Evolutionary conservation across 163 green algal species (phyloP).

Genomic region (Trebouxiophyceae sp.): DNA sequence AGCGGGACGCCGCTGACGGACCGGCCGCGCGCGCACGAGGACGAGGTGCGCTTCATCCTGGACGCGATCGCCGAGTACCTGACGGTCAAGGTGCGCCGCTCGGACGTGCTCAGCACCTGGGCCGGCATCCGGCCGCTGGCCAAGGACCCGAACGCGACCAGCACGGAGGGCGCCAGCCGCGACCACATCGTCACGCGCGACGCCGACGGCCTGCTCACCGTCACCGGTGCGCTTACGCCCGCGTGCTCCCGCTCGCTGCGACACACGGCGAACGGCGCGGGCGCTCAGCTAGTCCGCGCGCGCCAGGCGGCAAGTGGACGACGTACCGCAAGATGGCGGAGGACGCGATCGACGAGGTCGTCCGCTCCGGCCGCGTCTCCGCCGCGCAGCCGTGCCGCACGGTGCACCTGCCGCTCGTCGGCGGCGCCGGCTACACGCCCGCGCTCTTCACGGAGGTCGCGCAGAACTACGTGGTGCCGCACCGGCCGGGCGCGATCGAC

Average conservation of each 20-base stretch:
- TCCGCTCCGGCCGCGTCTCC: background rate
- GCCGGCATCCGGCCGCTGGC: slow-evolving; percentile 89
- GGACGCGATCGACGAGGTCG: slow-evolving; percentile 63
- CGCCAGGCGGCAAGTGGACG: slow-evolving; percentile 96
- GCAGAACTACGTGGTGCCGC: slow-evolving; percentile 65
- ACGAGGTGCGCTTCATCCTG: slow-evolving; percentile 95
- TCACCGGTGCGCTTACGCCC: slow-evolving; percentile 30
- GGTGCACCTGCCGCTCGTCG: slow-evolving; percentile 48
- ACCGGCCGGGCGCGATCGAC: slow-evolving; percentile 60
- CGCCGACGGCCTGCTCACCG: slow-evolving; percentile 78
- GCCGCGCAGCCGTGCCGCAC: slow-evolving; percentile 32
- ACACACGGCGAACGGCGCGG: too few species aligned
- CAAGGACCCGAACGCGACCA: slow-evolving; percentile 55
- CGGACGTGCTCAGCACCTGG: slow-evolving; percentile 88
- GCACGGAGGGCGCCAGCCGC: slow-evolving; percentile 45
- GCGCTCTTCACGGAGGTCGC: slow-evolving; percentile 66
- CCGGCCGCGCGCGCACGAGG: slow-evolving; percentile 57
- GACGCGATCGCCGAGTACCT: slow-evolving; percentile 84
- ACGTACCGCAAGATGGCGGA: slow-evolving; percentile 94
- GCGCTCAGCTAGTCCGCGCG: too few species aligned
- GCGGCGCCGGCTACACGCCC: slow-evolving; percentile 45
- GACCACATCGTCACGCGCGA: slow-evolving; percentile 77
- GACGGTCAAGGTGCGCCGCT: slow-evolving; percentile 73
- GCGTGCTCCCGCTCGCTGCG: background rate
- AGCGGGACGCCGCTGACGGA: slow-evolving; percentile 52